A percentile compares a stretch with the other conserved stretches of the same genome.
Evolutionary conservation across 2,329 filamentous ascomycete species (phyloP).

Genomic region (Aspergillus vadensis): DNA sequence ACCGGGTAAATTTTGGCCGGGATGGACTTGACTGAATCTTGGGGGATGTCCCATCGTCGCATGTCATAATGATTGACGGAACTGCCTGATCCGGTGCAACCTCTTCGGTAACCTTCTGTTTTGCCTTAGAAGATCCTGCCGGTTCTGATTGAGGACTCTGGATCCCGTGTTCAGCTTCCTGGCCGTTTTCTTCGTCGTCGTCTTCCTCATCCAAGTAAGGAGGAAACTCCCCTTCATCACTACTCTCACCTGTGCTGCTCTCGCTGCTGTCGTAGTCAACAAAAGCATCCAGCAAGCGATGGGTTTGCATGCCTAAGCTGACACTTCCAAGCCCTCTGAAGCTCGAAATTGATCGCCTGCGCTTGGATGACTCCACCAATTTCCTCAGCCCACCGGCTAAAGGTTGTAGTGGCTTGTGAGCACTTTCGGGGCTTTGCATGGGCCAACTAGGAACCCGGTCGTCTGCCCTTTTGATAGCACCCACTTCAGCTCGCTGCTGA

Average conservation of each 20-base stretch:
- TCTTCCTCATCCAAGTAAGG: slow-evolving; percentile 44
- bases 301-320: slow-evolving; percentile 73
- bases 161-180: slow-evolving; percentile 1
- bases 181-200: slow-evolving; percentile 27
- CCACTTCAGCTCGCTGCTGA: slow-evolving; percentile 18
- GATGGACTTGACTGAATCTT: slow-evolving; percentile 21
- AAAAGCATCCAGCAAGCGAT: slow-evolving; percentile 66
- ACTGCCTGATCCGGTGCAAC: slow-evolving; percentile 13
- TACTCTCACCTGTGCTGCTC: slow-evolving; percentile 48
- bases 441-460: slow-evolving; percentile 53
- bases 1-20: slow-evolving; percentile 32
- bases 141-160: neutral
- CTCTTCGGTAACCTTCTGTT: slow-evolving; percentile 3
- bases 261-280: slow-evolving; percentile 53
- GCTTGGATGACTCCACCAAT: slow-evolving; percentile 63
- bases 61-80: slow-evolving; percentile 29
- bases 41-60: slow-evolving; percentile 26
- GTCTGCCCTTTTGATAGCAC: slow-evolving; percentile 35
- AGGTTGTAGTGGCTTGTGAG: slow-evolving; percentile 44
- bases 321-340: slow-evolving; percentile 57
- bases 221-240: slow-evolving; percentile 46
- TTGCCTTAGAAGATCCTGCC: neutral
- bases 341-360: slow-evolving; percentile 50
- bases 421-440: slow-evolving; percentile 56
- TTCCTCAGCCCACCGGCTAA: slow-evolving; percentile 62